phyloP scores from a whole-genome alignment of 495 filamentous ascomycete species.

The Hamigera avellanea region DNA sequence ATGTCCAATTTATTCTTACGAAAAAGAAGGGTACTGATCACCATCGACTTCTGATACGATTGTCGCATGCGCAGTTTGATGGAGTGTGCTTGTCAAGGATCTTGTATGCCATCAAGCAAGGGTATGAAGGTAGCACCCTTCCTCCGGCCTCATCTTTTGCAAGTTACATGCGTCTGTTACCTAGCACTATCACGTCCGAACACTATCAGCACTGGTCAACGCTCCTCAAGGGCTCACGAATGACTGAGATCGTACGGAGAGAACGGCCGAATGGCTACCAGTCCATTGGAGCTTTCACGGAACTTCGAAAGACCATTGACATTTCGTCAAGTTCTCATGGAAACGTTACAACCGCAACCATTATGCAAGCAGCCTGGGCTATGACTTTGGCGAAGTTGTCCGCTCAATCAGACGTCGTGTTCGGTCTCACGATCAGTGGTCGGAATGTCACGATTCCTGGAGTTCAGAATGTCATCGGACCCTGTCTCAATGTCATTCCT shows the following conservation, averaged over 20 bases:
- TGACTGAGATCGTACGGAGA: slow-evolving; percentile 33
- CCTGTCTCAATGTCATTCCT: slow-evolving; percentile 50
- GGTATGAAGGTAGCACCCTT: slow-evolving; percentile 39
- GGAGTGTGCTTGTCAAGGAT: slow-evolving; percentile 56
- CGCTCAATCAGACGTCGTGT: slow-evolving; percentile 39
- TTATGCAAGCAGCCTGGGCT: slow-evolving; percentile 48
- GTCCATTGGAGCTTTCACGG: slow-evolving; percentile 24
- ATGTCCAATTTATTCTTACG: slow-evolving; percentile 50
- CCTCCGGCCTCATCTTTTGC: slow-evolving; percentile 41
- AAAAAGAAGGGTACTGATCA: slow-evolving; percentile 33
- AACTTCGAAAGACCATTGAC: slow-evolving; percentile 27
- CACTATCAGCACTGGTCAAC: slow-evolving; percentile 42
- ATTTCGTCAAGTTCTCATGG: slow-evolving; percentile 23
- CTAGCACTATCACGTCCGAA: slow-evolving; percentile 30
- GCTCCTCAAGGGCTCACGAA: slow-evolving; percentile 31
- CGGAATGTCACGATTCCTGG: slow-evolving; percentile 43
- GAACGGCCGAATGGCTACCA: slow-evolving; percentile 26
- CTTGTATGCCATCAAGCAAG: slow-evolving; percentile 39
- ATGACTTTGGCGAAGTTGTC: slow-evolving; percentile 40
- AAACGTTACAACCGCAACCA: slow-evolving; percentile 42
- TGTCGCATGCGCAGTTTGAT: slow-evolving; percentile 69
- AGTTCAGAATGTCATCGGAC: slow-evolving; percentile 42
- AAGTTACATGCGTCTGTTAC: slow-evolving; percentile 43
- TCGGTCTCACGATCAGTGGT: slow-evolving; percentile 44
- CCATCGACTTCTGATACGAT: slow-evolving; percentile 50